A percentile compares a stretch with the other conserved stretches of the same genome.
These are phyloP conservation scores for Cyclotella choctawhatcheeana DNA, from an alignment of 108 stramenopile genomes.

Conservation along the genomic window DNA sequence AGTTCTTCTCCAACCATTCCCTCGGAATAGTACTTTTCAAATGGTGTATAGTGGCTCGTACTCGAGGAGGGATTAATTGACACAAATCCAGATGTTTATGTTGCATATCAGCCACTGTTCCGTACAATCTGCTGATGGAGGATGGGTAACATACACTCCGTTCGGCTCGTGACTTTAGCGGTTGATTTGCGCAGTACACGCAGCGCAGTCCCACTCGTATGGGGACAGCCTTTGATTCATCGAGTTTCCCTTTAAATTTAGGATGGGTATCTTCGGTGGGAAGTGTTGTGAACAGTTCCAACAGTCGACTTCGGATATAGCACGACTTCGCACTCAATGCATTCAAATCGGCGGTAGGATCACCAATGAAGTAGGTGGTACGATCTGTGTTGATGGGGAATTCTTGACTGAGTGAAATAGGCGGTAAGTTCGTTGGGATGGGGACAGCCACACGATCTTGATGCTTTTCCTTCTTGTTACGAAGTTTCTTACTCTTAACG, in stretches of 20 bases:
- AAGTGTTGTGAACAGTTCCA: not conserved
- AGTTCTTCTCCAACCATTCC: not conserved
- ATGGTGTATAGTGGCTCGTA: not conserved
- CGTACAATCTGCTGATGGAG: not conserved
- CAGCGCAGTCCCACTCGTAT: conserved; percentile 1
- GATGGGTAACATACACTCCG: not conserved
- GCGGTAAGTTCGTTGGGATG: not conserved
- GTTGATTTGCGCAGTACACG: not conserved
- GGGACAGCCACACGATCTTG: not conserved
- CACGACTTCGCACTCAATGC: not conserved
- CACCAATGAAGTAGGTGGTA: not conserved
- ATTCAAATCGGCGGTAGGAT: not conserved
- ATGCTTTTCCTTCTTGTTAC: too few species aligned
- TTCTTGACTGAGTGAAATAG: not conserved
- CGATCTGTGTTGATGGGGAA: conserved; percentile 8
- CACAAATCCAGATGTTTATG: not conserved
- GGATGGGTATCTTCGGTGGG: not conserved
- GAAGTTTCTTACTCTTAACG: too few species aligned
- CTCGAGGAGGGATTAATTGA: not conserved
- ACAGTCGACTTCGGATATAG: not conserved
- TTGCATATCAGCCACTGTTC: conserved; percentile 6
- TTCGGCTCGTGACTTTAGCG: not conserved
- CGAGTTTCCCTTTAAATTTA: not conserved
- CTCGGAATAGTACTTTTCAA: not conserved
- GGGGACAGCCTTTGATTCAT: not conserved